phyloP scores from a whole-genome alignment of 2,329 filamentous ascomycete genomes.

The Phaeosphaeria sp. region DNA sequence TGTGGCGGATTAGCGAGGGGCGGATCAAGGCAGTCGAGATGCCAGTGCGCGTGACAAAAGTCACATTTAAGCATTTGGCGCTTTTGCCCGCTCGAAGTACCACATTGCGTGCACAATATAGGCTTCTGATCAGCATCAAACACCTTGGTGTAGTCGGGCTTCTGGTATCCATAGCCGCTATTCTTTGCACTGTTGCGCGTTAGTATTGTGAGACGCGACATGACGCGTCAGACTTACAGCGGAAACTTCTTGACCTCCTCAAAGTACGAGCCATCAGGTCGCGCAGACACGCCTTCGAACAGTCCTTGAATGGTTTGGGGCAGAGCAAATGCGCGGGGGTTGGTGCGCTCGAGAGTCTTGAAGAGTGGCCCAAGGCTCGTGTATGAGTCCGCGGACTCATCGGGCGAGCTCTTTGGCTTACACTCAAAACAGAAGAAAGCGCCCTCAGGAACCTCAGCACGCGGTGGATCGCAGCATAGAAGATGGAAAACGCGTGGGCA shows the following conservation, averaged over 20 bases:
- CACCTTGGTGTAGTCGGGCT: conserved; percentile 63
- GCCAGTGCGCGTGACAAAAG: conserved; percentile 82
- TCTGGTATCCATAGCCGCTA: conserved; percentile 50
- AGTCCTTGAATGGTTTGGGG: conserved; percentile 74
- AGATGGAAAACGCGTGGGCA: conserved; percentile 92
- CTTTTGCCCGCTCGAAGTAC: conserved; percentile 66
- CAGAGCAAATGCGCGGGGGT: conserved; percentile 74
- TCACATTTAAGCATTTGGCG: conserved; percentile 87
- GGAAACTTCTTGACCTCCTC: conserved; percentile 64
- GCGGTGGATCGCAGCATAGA: conserved; percentile 82
- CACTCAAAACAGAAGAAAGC: conserved; percentile 77
- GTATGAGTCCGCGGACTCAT: conserved; percentile 32
- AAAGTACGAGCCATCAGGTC: conserved; percentile 80
- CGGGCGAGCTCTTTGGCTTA: conserved; percentile 28
- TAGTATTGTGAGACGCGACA: conserved; percentile 33
- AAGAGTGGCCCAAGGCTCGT: conserved; percentile 66
- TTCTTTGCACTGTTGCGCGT: conserved; percentile 45
- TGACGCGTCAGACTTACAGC: conserved; percentile 62
- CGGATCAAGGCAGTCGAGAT: conserved; percentile 89
- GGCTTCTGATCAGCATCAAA: conserved; percentile 74
- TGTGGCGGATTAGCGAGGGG: conserved; percentile 81
- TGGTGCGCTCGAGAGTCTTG: conserved; percentile 69
- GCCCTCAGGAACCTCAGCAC: conserved; percentile 38
- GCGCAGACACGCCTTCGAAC: conserved; percentile 81
- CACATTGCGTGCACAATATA: conserved; percentile 80